Base-by-base conservation (phyloP, 106 monocot genomes). In the Platanthera zijinensis region DNA sequence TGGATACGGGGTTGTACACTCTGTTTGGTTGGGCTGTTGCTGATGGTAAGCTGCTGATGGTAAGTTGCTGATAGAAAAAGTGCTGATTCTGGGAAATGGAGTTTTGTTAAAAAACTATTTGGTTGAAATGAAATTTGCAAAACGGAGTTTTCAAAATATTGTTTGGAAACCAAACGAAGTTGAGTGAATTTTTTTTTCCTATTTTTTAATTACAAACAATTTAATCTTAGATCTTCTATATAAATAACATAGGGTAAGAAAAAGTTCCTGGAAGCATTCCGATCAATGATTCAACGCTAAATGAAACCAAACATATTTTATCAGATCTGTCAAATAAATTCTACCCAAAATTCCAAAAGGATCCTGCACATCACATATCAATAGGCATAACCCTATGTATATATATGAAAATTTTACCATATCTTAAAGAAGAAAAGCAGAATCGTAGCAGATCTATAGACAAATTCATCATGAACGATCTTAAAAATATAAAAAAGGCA, bases 381-480 rank as follows among this genome's bases (percentile, higher is more conserved):
- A 51, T 2, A 72, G 49, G 50, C 51, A 47, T 51, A 32, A 66
- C 18, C 11, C 11, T 28, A 9, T 32, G 10, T n/a, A n/a, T n/a
- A n/a, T 11, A 12, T 66, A 19, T n/a, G 59, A 5, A 64, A 32
- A 66, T 11, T 11, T 32, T 32, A 66, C 30, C 66, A 70, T 45
- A 48, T 47, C 0, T 12, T 4, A n/a, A 15, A 47, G 15, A 70
- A 70, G 15, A 69, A 0, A n/a, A 48, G n/a, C 6, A 70, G 47
- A 70, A 50, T 50, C 21, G 51, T 21, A 72, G 3, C 70, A 72
- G 72, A 72, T 50, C 51, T 51, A 72, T 49, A 19, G 52, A 48
- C 5, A 57, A 13, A 72, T 49, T 7, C 3, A 49, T 11, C 2
- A 59, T 5, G 14, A n/a, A 11, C 61, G 28, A 77, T 77, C n/a